A percentile compares a stretch with the other conserved stretches of the same genome.
Evolutionary conservation across 345 rosid genomes (phyloP).

Genomic region (Eucalyptus pauciflora): DNA sequence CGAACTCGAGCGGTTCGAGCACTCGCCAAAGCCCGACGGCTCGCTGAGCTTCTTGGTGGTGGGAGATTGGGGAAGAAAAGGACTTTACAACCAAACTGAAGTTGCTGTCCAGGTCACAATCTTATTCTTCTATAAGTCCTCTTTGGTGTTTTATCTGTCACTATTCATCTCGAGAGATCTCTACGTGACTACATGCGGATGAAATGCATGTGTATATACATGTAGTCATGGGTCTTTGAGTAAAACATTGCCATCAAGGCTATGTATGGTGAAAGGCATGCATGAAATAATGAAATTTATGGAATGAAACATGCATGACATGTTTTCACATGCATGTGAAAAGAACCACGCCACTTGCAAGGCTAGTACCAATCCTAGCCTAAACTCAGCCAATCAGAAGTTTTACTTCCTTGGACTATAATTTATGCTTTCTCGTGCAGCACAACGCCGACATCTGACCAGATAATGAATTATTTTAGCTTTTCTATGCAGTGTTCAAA

Average conservation of each 20-base stretch:
- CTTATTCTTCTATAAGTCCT: not conserved
- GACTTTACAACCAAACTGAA: not conserved
- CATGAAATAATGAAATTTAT: not conserved
- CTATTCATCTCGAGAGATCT: not conserved
- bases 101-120: constrained; percentile 2
- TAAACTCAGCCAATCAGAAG: not conserved
- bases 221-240: not conserved
- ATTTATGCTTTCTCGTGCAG: not conserved
- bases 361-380: not conserved
- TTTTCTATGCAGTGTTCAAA: no score
- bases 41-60: not conserved
- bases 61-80: constrained; percentile 5
- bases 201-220: not conserved
- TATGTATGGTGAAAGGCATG: not conserved
- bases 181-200: not conserved
- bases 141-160: not conserved
- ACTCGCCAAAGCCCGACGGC: not conserved
- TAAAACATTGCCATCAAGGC: not conserved
- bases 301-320: not conserved
- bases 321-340: not conserved
- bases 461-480: no score
- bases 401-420: not conserved
- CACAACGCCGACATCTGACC: not conserved
- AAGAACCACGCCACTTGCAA: not conserved
- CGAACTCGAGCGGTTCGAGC: not conserved